Evolutionary conservation across 2,329 filamentous ascomycete species (phyloP).

Genomic region (Mariannaea sp.): DNA sequence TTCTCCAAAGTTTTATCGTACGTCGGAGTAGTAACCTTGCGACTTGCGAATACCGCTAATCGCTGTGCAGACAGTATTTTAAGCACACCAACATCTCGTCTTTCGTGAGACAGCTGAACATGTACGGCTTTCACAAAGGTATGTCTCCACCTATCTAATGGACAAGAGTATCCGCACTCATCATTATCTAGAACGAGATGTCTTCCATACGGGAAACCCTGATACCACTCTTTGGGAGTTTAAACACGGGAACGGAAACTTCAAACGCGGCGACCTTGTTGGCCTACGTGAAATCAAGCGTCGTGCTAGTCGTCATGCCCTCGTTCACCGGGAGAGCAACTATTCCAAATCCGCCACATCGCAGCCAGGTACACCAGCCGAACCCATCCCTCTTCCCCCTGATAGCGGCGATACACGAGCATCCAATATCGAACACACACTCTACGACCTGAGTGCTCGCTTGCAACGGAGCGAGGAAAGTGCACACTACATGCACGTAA

Average conservation of each 20-base stretch:
- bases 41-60: constrained; percentile 12
- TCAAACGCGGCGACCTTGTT: constrained; percentile 91
- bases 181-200: constrained; percentile 78
- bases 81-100: constrained; percentile 99
- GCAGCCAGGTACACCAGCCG: constrained; percentile 83
- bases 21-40: constrained; percentile 45
- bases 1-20: constrained; percentile 98
- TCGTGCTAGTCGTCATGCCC: constrained; percentile 86
- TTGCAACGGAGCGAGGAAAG: constrained; percentile 84
- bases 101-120: constrained; percentile 96
- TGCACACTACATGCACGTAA: constrained; percentile 76
- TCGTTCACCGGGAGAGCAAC: constrained; percentile 91
- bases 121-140: constrained; percentile 99
- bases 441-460: constrained; percentile 79
- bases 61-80: constrained; percentile 82
- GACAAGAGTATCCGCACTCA: constrained; percentile 5
- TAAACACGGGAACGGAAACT: constrained; percentile 96
- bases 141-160: constrained; percentile 22
- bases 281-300: constrained; percentile 95
- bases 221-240: constrained; percentile 98
- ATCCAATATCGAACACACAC: constrained; percentile 74
- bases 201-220: constrained; percentile 92
- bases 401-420: constrained; percentile 80
- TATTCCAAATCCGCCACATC: constrained; percentile 75
- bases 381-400: constrained; percentile 71